A percentile compares a stretch with the other conserved stretches of the same genome.
phyloP scores from a whole-genome alignment of 2,329 filamentous ascomycete species.

The Cordyceps cicadae region DNA sequence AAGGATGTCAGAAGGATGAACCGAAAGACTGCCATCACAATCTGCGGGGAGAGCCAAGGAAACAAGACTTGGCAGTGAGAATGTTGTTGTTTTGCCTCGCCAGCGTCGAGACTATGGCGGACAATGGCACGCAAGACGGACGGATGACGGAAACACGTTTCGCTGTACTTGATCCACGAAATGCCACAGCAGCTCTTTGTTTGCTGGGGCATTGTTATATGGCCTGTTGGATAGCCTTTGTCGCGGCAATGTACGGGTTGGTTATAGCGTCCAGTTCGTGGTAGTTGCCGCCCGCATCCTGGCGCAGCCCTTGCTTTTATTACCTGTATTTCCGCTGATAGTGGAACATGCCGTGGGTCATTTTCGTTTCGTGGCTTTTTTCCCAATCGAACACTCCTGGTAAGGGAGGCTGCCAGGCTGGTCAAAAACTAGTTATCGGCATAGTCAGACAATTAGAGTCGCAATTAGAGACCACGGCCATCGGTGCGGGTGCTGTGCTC shows the following conservation, averaged over 20 bases:
- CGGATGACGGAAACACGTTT: neutral
- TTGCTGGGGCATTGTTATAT: neutral
- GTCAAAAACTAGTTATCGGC: no score
- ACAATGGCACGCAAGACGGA: neutral
- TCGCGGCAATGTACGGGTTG: neutral
- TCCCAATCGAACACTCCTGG: neutral
- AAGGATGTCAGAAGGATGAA: neutral
- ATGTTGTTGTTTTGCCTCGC: neutral
- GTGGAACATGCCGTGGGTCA: neutral
- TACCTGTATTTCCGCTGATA: no score
- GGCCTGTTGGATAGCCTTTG: neutral
- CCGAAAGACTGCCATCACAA: neutral
- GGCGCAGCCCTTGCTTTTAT: no score
- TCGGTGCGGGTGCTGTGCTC: neutral
- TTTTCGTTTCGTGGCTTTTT: neutral
- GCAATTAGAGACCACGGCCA: neutral
- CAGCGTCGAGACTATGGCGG: neutral
- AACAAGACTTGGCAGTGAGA: constrained; percentile 1
- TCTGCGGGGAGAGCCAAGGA: neutral
- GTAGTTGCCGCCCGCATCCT: neutral
- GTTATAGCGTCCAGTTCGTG: neutral
- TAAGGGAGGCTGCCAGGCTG: no score
- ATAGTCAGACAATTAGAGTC: neutral
- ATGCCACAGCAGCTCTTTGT: neutral
- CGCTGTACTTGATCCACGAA: neutral